phyloP scores from a whole-genome alignment of 495 filamentous ascomycete genomes.

The Podospora sp. region DNA sequence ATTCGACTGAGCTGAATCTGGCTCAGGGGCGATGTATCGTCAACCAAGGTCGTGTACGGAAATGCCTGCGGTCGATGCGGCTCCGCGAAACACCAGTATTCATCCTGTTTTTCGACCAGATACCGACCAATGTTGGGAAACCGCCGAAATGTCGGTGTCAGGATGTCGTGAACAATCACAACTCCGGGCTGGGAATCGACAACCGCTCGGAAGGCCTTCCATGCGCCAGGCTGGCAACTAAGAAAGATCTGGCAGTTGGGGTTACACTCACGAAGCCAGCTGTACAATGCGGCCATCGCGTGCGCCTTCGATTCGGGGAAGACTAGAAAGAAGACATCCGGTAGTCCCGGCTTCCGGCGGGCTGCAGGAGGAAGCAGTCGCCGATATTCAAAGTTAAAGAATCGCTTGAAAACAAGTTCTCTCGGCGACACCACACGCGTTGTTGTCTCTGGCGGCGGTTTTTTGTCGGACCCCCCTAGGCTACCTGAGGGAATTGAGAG shows the following conservation, averaged over 20 bases:
- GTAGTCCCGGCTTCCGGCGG: not conserved
- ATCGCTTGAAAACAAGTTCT: slow-evolving; percentile 27
- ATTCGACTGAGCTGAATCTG: slow-evolving; percentile 50
- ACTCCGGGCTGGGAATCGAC: slow-evolving; percentile 24
- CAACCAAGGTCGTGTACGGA: slow-evolving; percentile 23
- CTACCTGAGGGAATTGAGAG: not conserved
- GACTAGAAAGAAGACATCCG: slow-evolving; percentile 36
- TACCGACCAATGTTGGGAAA: slow-evolving; percentile 30
- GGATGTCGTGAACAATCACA: slow-evolving; percentile 41
- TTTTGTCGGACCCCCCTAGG: no score
- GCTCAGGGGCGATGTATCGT: slow-evolving; percentile 21
- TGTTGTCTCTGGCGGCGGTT: not conserved
- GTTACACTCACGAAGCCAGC: slow-evolving; percentile 36
- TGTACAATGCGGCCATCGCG: slow-evolving; percentile 17
- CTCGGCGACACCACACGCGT: not conserved
- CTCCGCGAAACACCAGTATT: slow-evolving; percentile 40
- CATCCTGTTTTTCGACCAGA: slow-evolving; percentile 24
- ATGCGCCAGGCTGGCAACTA: slow-evolving; percentile 30
- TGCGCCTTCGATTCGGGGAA: slow-evolving; percentile 28
- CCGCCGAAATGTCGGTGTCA: slow-evolving; percentile 32
- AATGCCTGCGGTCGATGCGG: slow-evolving; percentile 27
- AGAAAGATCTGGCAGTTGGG: slow-evolving; percentile 33
- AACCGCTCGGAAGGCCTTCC: slow-evolving; percentile 31
- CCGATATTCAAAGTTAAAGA: slow-evolving; percentile 32
- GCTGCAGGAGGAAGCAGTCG: slow-evolving; percentile 28